These are phyloP conservation scores for Fusarium xylarioides DNA, from an alignment of 2,329 filamentous ascomycete genomes.

Conservation along the genomic window DNA sequence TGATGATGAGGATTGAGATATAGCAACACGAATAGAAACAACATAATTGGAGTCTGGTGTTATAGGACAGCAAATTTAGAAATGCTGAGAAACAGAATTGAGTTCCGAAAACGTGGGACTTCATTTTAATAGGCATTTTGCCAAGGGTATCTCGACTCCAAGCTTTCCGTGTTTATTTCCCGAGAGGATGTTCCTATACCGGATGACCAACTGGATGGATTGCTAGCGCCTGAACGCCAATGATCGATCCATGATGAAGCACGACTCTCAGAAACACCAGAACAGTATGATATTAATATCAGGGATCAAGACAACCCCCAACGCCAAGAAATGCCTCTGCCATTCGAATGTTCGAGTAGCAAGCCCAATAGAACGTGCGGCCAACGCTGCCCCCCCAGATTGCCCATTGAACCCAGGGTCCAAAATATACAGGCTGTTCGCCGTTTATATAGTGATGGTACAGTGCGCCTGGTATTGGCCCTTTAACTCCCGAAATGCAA, in stretches of 20 bases:
- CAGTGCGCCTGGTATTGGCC: conserved; percentile 36
- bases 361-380: conserved; percentile 6
- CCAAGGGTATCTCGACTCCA: conserved; percentile 2
- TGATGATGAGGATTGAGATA: conserved; percentile 43
- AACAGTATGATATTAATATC: neutral
- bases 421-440: conserved; percentile 11
- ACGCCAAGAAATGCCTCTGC: conserved; percentile 13
- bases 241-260: neutral
- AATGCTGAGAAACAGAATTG: neutral
- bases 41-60: conserved; percentile 22
- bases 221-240: neutral
- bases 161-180: neutral
- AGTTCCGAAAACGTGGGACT: neutral
- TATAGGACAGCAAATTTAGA: neutral
- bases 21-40: neutral
- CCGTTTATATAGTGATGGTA: conserved; percentile 36
- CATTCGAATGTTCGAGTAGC: neutral
- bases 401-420: conserved; percentile 1
- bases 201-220: neutral
- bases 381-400: neutral
- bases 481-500: conserved; percentile 39
- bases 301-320: conserved; percentile 2
- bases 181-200: neutral
- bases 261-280: neutral
- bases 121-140: neutral